Evolutionary conservation across 148 eudicot genomes (phyloP).

Genomic region (Arbutus unedo): DNA sequence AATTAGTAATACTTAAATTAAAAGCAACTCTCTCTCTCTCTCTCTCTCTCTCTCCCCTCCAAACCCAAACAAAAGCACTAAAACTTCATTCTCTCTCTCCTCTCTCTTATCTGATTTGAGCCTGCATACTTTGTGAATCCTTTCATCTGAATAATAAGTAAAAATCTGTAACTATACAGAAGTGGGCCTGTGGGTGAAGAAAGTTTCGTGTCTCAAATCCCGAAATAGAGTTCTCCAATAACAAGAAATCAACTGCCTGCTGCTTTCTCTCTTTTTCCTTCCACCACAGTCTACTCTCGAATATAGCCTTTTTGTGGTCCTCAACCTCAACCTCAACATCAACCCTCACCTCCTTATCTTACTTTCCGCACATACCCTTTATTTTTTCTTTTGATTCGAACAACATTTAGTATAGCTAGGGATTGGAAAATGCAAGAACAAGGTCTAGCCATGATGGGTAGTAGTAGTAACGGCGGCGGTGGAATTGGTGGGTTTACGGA

Average conservation of each 20-base stretch:
- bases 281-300: neutral
- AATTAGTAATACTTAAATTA: neutral
- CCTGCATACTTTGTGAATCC: slow-evolving; percentile 6
- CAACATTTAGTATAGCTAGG: neutral
- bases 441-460: slow-evolving; percentile 59
- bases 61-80: too few species aligned
- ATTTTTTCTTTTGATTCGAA: neutral
- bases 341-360: slow-evolving; percentile 18
- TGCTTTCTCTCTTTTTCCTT: neutral
- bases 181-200: slow-evolving; percentile 13
- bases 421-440: slow-evolving; percentile 60
- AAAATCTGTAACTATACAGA: slow-evolving; percentile 31
- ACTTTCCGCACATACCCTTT: slow-evolving; percentile 14
- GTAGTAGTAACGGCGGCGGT: slow-evolving; percentile 26
- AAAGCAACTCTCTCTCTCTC: slow-evolving; percentile 14
- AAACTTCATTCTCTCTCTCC: slow-evolving; percentile 12
- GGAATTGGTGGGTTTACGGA: slow-evolving; percentile 39
- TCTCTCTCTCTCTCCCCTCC: slow-evolving; percentile 1
- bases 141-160: slow-evolving; percentile 21
- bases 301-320: slow-evolving; percentile 34
- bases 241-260: slow-evolving; percentile 11
- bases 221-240: slow-evolving; percentile 14
- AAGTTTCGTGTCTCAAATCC: slow-evolving; percentile 46
- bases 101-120: slow-evolving; percentile 9
- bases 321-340: slow-evolving; percentile 13